Base-by-base conservation (phyloP, 805 yeast genomes). In the Monosporozyma aquatica region DNA sequence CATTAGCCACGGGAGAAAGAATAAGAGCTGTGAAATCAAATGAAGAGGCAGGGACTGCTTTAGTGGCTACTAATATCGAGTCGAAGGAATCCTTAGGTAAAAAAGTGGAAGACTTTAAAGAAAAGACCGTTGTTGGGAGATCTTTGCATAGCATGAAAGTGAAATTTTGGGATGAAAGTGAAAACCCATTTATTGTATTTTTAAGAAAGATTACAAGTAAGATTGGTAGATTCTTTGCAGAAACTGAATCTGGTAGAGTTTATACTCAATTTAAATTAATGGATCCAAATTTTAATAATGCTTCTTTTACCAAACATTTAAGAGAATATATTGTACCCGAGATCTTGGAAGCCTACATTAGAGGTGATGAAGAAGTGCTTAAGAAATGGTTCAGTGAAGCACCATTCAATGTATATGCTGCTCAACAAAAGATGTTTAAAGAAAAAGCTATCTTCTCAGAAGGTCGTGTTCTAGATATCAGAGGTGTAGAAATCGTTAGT, bases 331-430 rank as follows among this genome's bases (percentile, higher is more conserved):
- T 92, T 48, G 78, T 92, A 43, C 98, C 99, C 9, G 99, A 92
- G 64, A 77, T 92, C 27, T 70, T 92, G 56, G 99, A 92, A 58
- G 97, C 97, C 6, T 89, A 87, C 65, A 86, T 86, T 46, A 82
- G 82, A 53, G 95, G 95, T 50, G 97, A 92, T 54, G 90, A 80
- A 49, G 72, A 72, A 40, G 80, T 80, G 17, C 72, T 92, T 61
- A 85, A 89, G 64, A 68, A 71, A 54, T 92, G 99, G 99, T 76
- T 92, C 46, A 81, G 94, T 39, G 98, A 92, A 67, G 97, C 97
- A 23, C 97, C 98, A 35, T 90, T 68, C 69, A 90, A 90, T 61
- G 94, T 92, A 46, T 87, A 95, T 76, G 77, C 83, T 51, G 95
- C 96, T 26, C 86, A 84, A 62, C 87, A 90, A 62, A 92, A 92